Base-by-base conservation (phyloP, 345 rosid species). In the Populus euphratica region DNA sequence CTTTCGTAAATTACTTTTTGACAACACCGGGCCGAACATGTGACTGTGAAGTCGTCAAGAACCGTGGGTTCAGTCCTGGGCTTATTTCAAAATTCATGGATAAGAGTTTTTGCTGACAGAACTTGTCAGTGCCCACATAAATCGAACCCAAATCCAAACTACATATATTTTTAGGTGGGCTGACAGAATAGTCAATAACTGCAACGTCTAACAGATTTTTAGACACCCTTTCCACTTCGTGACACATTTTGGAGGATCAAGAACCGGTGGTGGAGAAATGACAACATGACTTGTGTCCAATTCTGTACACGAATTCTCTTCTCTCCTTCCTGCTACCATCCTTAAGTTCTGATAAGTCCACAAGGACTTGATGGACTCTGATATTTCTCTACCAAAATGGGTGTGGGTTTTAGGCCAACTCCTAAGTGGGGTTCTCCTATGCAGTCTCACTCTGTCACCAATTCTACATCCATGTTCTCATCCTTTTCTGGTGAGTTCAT, bases 211-310 rank as follows among this genome's bases (percentile, higher is more conserved):
- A 13, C 50, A 71, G 20, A 12, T 10, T 62, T 16, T 17, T 20
- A 21, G 16, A 7, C 31, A 33, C 41, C 14, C n/a, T 6, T 12
- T 5, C 3, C 11, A 33, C 14, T 62, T 49, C 14, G 73, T 14
- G 38, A 70, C 81, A 52, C 72, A 50, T 25, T 38, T 67, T 82
- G 73, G 68, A 81, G 91, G 91, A 85, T 86, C 86, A 85, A 84
- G 86, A 88, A 88, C 83, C 71, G 81, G 91, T 88, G 93, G 93
- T 83, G 85, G 88, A 81, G 84, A 86, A 69, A 70, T 21, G 72
- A 75, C 70, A 77, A 64, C 61, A 20, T 69, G 17, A 35, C 3
- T 17, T 11, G 18, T 68, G 25, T 65, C 66, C 63, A 77, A 20
- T 43, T 25, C 9, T 18, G 66, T 54, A 41, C 64, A 49, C 72